Evolutionary conservation across 352 stramenopile genomes (phyloP).

Genomic region (Pelagophyceae sp.): DNA sequence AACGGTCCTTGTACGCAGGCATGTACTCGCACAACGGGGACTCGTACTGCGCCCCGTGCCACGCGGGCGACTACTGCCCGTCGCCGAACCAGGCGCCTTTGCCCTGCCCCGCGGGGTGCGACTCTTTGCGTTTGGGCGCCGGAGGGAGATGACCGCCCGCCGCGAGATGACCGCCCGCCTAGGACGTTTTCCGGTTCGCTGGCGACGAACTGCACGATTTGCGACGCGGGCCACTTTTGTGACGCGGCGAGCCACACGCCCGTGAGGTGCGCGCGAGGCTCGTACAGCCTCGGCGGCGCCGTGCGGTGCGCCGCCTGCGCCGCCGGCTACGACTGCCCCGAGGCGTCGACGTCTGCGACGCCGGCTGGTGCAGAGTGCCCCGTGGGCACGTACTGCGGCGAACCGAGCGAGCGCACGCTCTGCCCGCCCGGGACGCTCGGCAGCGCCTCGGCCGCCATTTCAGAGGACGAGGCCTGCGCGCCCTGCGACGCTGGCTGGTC

Average conservation of each 20-base stretch:
- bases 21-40: no score
- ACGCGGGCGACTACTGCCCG: constrained; percentile 36
- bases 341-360: constrained; percentile 64
- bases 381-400: constrained; percentile 74
- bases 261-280: constrained; percentile 44
- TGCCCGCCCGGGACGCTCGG: constrained; percentile 73
- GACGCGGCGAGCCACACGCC: constrained; percentile 32
- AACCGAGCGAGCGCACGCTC: constrained; percentile 59
- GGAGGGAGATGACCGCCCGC: no score
- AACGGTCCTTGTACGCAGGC: no score
- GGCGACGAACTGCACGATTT: constrained; percentile 55
- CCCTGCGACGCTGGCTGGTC: constrained; percentile 73
- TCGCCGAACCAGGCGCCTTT: constrained; percentile 25
- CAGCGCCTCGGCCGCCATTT: constrained; percentile 52
- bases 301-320: constrained; percentile 51
- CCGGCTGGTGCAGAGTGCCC: constrained; percentile 70
- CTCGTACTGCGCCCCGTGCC: no score
- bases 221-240: constrained; percentile 66
- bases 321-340: constrained; percentile 60
- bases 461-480: constrained; percentile 62
- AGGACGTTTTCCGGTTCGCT: constrained; percentile 55
- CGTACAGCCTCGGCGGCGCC: constrained; percentile 51
- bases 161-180: constrained; percentile 39
- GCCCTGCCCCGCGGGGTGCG: constrained; percentile 36
- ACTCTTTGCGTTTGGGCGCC: constrained; percentile 24